A percentile compares a stretch with the other conserved stretches of the same genome.
These are phyloP conservation scores for Rubroboletus pulcherrimus DNA, from an alignment of 768 basidiomycete genomes.

Conservation along the genomic window DNA sequence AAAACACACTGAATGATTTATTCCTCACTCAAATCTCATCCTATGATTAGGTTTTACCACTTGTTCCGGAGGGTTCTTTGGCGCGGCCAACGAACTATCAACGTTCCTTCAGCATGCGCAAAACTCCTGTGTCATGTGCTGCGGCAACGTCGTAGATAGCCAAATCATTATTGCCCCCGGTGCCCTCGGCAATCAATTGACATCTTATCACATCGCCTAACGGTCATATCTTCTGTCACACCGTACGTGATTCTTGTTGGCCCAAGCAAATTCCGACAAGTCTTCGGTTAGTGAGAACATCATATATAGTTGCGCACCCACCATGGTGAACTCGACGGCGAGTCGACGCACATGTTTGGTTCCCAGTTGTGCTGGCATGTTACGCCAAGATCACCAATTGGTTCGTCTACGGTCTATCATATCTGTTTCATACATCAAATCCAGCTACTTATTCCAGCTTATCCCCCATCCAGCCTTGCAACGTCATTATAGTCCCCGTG, in stretches of 20 bases:
- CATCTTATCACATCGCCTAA: background rate
- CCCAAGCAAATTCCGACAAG: background rate
- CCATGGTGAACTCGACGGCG: background rate
- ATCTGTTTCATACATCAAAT: no score
- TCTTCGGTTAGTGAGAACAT: background rate
- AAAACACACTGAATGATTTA: no score
- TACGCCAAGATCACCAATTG: background rate
- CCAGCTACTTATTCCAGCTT: background rate
- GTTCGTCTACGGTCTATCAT: background rate
- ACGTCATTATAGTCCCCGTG: background rate
- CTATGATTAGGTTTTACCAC: no score
- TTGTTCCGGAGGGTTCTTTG: no score
- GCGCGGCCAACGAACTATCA: no score
- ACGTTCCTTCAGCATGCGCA: no score
- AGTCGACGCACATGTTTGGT: background rate
- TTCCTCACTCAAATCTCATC: no score
- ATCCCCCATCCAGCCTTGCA: background rate
- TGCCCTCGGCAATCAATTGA: background rate
- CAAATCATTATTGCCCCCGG: no score
- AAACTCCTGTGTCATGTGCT: no score
- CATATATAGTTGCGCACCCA: background rate
- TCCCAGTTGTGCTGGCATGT: background rate
- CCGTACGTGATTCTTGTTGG: background rate
- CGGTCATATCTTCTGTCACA: background rate
- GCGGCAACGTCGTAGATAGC: no score